Evolutionary conservation across 2,329 filamentous ascomycete species (phyloP).

Genomic region (Chrysoporthe deuterocubensis): DNA sequence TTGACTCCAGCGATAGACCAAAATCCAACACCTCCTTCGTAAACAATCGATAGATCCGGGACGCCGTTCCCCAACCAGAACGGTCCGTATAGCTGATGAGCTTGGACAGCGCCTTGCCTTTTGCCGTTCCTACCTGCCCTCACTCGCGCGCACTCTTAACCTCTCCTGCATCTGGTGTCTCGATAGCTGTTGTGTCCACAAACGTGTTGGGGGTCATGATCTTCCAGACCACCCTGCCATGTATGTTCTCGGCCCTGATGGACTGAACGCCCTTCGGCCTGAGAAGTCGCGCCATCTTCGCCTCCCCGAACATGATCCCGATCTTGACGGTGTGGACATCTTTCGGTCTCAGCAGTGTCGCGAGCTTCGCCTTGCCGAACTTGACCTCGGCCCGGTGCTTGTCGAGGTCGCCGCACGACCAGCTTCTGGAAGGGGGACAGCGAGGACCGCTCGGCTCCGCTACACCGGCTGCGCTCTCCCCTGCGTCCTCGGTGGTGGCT

Average conservation of each 20-base stretch:
- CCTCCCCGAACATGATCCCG: slow-evolving; percentile 11
- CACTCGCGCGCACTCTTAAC: background rate
- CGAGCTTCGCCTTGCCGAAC: slow-evolving; percentile 8
- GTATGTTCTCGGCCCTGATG: background rate
- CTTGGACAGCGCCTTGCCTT: background rate
- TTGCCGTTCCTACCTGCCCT: background rate
- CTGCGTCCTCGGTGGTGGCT: background rate
- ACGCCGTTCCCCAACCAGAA: background rate
- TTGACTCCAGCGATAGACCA: background rate
- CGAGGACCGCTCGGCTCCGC: background rate
- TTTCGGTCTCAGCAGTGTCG: background rate
- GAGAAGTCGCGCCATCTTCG: slow-evolving; percentile 11
- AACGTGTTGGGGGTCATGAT: background rate
- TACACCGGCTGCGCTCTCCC: background rate
- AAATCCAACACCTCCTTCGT: background rate
- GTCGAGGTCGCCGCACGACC: slow-evolving; percentile 10
- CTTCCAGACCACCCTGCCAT: slow-evolving; percentile 11
- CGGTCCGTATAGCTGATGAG: background rate
- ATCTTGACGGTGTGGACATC: slow-evolving; percentile 6
- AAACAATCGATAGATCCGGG: background rate
- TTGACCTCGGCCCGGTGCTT: slow-evolving; percentile 13
- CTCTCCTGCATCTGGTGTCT: background rate
- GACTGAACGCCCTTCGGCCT: slow-evolving; percentile 1
- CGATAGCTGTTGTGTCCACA: background rate
- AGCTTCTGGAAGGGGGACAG: background rate